Base-by-base conservation (phyloP, 2,329 filamentous ascomycete species). In the Monilinia laxa region DNA sequence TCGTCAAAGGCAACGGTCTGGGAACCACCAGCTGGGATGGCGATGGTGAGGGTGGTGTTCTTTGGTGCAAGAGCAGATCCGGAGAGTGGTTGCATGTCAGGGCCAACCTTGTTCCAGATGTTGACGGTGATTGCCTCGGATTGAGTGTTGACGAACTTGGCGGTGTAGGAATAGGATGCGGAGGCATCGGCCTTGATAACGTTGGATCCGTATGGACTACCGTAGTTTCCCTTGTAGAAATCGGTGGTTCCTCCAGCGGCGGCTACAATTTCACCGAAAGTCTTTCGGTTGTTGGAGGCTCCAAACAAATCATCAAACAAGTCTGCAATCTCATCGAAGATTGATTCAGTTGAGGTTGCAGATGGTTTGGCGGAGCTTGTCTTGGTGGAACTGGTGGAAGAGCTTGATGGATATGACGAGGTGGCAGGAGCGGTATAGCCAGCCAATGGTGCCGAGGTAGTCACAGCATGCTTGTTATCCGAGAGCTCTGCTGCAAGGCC, bases 21-120 rank as follows among this genome's bases (percentile, higher is more conserved):
- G 0, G 63, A 68, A 7, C 45, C 66, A 20, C 73, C 73, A n/a
- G 72, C 52, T 4, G 60, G 28, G 28, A 76, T 71, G 3, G 47
- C 45, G 47, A 76, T 67, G 5, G 72, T 74, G 18, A 76, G 70
- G 10, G 71, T 64, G 14, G 75, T 68, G 7, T 68, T 54, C 52
- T 67, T 71, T 12, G 75, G 75, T 6, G 75, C 75, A 31, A 73
- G 64, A 0, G 65, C 53, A 31, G 73, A 68, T 11, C 73, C 74
- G n/a, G 70, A 74, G 23, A 70, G 66, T 6, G 56, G 25, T 23
- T 62, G 59, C 3, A 31, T 14, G 54, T 71, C 68, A 7, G 67
- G 54, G 10, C 62, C 66, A 20, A 67, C 70, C 66, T 76, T 76
- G 58, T 76, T 71, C 75, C 75, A 76, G 59, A 74, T 38, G 55